Evolutionary conservation across 352 stramenopile species (phyloP), one percentile per base, ranked within the genome.

Genomic region (Phytophthora sansomeana): DNA sequence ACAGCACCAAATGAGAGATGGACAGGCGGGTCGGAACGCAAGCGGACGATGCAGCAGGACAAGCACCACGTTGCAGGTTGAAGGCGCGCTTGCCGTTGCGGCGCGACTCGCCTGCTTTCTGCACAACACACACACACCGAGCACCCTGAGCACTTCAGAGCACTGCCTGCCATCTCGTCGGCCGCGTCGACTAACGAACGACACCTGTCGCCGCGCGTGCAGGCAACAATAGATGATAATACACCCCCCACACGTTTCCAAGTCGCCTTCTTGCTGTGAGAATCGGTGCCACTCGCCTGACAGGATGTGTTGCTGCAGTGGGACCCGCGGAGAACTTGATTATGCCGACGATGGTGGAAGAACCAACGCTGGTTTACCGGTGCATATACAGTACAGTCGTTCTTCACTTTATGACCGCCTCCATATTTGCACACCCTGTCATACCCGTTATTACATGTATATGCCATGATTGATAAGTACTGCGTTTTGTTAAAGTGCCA

Each of bases 1-100:
- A 41, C 58, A 46, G 44, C 52, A 46, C 50, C 26, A 62, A 63
- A 70, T 57, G 51, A 64, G n/a, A n/a, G 51, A 61, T 75, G 67
- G 62, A 69, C 55, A 72, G 63, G 63, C 67, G 38, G 59, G 53
- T 68, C 59, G 58, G 58, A 68, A 55, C 58, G 51, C 36, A 50
- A 70, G 54, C 29, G 42, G 42, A 67, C 54, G 41, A 73, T 13
- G 24, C 24, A 32, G 14, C 52, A 38, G n/a, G 33, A 64, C 50
- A 57, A 47, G 41, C 41, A 47, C 16, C 38, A 24, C n/a, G n/a
- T n/a, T n/a, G 50, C 28, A 69, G 19, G 30, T 61, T 65, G 54
- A 70, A 67, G 48, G 29, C 36, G 36, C 32, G 11, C 29, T n/a
- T 48, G 42, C 39, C 26, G 11, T 56, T 62, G 17, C 21, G 17